Conservation (phyloP, 768 basidiomycete genomes). For the Mycena alexandri region DNA sequence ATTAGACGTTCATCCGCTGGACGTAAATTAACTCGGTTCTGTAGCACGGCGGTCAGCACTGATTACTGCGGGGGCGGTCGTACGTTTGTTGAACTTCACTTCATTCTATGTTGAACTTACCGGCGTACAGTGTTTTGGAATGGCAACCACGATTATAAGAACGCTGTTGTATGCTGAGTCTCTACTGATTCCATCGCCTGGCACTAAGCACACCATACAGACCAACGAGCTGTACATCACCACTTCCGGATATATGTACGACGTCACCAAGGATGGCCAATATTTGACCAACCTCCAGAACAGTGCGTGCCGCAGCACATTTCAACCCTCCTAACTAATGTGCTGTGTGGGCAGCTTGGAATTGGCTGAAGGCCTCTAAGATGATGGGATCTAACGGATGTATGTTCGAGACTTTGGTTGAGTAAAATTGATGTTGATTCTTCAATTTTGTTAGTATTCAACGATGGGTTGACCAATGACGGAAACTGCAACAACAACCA, state of each 20-base stretch:
- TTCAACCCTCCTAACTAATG: background rate
- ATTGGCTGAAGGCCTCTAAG: constrained; percentile 32
- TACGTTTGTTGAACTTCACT: constrained; percentile 20
- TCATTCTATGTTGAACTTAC: background rate
- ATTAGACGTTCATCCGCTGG: background rate
- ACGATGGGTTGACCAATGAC: constrained; percentile 35
- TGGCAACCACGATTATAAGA: constrained; percentile 36
- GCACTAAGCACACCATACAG: background rate
- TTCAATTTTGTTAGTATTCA: constrained; percentile 27
- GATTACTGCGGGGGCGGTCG: constrained; percentile 36
- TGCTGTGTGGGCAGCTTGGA: constrained; percentile 25
- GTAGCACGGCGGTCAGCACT: constrained; percentile 24
- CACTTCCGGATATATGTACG: constrained; percentile 36
- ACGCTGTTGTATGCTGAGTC: constrained; percentile 29
- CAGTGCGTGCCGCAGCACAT: constrained; percentile 13
- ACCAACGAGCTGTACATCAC: constrained; percentile 40
- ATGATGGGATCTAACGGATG: constrained; percentile 38
- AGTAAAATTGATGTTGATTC: background rate
- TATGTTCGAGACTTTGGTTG: constrained; percentile 8
- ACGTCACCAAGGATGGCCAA: constrained; percentile 27
- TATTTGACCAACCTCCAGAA: constrained; percentile 30
- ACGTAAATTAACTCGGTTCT: background rate
- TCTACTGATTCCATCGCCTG: background rate
- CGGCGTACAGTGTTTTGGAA: constrained; percentile 36
- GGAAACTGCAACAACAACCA: constrained; percentile 34